These are phyloP conservation scores for Pyricularia pennisetigena DNA, from an alignment of 2,329 filamentous ascomycete species.

Conservation along the genomic window DNA sequence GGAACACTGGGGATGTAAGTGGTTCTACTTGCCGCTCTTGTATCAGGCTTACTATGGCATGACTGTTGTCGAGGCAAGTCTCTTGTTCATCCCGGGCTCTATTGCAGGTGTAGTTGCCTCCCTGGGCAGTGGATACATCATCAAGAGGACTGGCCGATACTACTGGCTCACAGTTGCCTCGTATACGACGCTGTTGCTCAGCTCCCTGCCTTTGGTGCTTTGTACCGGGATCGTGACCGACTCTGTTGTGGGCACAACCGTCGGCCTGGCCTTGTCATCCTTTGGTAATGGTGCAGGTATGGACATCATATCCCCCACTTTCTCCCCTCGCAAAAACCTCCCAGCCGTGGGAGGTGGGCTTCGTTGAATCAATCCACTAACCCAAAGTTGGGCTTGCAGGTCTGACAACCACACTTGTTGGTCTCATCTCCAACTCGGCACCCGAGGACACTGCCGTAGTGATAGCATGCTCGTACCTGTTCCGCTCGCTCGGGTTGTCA, in stretches of 20 bases:
- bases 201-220: conserved; percentile 44
- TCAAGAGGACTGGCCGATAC: conserved; percentile 62
- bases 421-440: conserved; percentile 59
- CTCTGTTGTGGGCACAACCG: conserved; percentile 30
- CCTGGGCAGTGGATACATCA: conserved; percentile 53
- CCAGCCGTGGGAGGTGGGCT: no score
- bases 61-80: conserved; percentile 52
- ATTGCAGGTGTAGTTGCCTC: conserved; percentile 50
- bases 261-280: conserved; percentile 11
- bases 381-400: conserved; percentile 26
- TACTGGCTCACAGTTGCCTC: conserved; percentile 56
- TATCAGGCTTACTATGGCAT: conserved; percentile 63
- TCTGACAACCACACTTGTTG: conserved; percentile 63
- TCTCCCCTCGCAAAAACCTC: no score
- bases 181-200: conserved; percentile 42
- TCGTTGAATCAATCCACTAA: background rate
- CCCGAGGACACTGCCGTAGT: conserved; percentile 62
- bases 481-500: conserved; percentile 69
- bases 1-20: background rate
- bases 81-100: conserved; percentile 59
- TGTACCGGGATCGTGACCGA: conserved; percentile 42
- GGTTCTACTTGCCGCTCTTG: conserved; percentile 67
- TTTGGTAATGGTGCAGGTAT: conserved; percentile 26
- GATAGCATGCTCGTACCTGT: conserved; percentile 72
- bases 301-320: conserved; percentile 7